phyloP scores from a whole-genome alignment of 73 alveolate species.

The Paramecium tetraurelia region DNA sequence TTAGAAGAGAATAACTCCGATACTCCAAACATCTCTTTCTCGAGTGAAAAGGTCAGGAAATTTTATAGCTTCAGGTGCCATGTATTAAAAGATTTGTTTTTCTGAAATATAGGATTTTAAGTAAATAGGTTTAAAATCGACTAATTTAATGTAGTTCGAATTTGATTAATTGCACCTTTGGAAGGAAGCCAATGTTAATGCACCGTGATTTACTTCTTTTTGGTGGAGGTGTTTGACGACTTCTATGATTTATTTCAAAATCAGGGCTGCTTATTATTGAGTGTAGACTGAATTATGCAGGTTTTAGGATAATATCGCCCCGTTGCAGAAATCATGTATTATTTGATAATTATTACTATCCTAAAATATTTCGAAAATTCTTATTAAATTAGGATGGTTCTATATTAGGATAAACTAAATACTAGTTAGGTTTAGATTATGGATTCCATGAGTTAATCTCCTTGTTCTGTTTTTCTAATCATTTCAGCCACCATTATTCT shows the following conservation, averaged over 20 bases:
- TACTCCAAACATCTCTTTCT: constrained; percentile 64
- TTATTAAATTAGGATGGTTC: neutral
- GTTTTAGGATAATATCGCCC: neutral
- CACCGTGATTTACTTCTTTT: neutral
- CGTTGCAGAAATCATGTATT: neutral
- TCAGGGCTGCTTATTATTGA: neutral
- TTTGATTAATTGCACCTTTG: neutral
- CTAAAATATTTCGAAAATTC: neutral
- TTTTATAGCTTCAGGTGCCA: neutral
- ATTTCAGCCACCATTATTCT: neutral
- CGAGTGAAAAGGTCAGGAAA: neutral
- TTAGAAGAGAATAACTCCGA: constrained; percentile 60
- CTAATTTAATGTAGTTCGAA: neutral
- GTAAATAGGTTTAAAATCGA: neutral
- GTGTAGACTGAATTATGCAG: neutral
- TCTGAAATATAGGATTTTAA: neutral
- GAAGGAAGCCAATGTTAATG: neutral
- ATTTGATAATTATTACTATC: neutral
- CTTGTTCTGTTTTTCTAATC: neutral
- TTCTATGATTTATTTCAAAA: neutral
- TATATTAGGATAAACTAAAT: neutral
- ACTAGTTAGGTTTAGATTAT: neutral
- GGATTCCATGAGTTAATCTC: neutral
- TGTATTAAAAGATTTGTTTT: neutral
- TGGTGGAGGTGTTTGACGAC: neutral